Evolutionary conservation across 2,329 filamentous ascomycete genomes (phyloP), one percentile per base, ranked within the genome.

Genomic region (Cadophora sp.): DNA sequence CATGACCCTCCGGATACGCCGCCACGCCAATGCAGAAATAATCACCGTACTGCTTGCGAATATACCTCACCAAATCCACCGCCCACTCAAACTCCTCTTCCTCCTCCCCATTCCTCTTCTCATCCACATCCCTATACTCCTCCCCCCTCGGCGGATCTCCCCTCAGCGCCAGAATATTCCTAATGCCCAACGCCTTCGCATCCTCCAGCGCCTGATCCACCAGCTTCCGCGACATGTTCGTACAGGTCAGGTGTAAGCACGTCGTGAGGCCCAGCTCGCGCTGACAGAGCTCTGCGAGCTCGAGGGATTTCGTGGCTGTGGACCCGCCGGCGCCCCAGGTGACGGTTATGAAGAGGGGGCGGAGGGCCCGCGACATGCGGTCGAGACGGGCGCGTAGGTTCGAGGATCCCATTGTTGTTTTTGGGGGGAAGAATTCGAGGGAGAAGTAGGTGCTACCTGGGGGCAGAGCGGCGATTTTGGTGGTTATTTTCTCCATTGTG

Each of bases 341-440:
- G 62, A 99, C 94, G 68, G 94, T 98, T 70, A 99, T 93, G 78
- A 99, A 99, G 56, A 98, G 86, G 53, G 96, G 96, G 16, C 92
- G 91, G 68, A 99, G 85, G 16, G 93, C 94, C 72, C 93, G 89
- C 61, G 96, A 90, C 96, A 99, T 98, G 79, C 96, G 93, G 79
- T 97, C 92, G 68, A 99, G 89, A 78, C 96, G 94, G 72, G 92
- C 92, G 78, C 95, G 92, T 65, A 99, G 89, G 80, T 99, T 99
- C 71, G 93, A 91, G 76, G 96, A 97, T 73, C 96, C 96, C 90
- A 97, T 97, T 70, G 91, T 86, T 58, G 96, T 99, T 84, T 98
- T 99, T 71, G 96, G 96, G 73, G 96, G 96, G 83, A 99, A 99
- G 88, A 99, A 99, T 83, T 99, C 96, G 81, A 98, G 91, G 59